Percentiles rank a stretch among this genome's conserved stretches.
Conservation (phyloP, 2,329 filamentous ascomycete species). For the Nemania bipapillata region DNA sequence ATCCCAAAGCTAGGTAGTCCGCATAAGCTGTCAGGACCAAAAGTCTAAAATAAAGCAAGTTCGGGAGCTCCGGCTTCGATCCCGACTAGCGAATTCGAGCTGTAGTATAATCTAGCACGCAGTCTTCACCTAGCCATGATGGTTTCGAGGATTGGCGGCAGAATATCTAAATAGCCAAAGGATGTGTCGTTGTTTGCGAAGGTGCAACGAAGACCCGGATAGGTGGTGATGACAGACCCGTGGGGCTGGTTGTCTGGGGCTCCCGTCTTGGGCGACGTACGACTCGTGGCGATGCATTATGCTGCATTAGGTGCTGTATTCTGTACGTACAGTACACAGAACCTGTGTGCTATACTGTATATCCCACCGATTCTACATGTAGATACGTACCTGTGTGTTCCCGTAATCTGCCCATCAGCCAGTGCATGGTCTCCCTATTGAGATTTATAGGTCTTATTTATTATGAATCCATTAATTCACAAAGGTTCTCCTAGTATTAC, state of each 20-base stretch:
- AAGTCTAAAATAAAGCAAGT: background rate
- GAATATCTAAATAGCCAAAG: background rate
- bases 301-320: background rate
- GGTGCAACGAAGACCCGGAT: background rate
- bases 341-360: background rate
- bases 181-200: constrained; percentile 1
- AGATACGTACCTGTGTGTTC: no score
- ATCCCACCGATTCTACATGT: no score
- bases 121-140: constrained; percentile 29
- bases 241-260: constrained; percentile 4
- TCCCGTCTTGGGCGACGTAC: background rate
- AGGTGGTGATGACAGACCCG: background rate
- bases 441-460: no score
- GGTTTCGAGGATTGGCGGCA: constrained; percentile 7
- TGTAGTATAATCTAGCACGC: background rate
- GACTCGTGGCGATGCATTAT: constrained; percentile 19
- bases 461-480: no score
- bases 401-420: no score
- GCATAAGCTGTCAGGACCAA: background rate
- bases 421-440: no score
- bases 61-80: constrained; percentile 33
- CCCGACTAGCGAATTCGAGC: constrained; percentile 12
- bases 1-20: background rate
- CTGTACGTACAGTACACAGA: background rate
- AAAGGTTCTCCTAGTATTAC: no score